phyloP scores from a whole-genome alignment of 306 rosid genomes.

The Sicyos edulis region DNA sequence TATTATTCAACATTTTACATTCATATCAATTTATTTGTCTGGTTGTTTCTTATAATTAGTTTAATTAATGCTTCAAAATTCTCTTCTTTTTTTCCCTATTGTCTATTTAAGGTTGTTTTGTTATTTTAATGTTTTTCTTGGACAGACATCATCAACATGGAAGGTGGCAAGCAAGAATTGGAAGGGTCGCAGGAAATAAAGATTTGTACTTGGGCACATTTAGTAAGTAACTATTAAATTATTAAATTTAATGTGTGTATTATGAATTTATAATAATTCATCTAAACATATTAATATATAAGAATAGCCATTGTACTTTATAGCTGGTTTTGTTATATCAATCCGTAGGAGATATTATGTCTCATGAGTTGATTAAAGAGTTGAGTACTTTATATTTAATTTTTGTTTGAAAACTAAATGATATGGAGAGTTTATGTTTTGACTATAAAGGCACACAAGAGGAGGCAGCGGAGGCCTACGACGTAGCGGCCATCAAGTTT shows the following conservation, averaged over 20 bases:
- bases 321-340: background rate
- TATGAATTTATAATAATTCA: background rate
- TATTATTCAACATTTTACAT: no score
- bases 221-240: slow-evolving; percentile 42
- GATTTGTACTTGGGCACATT: slow-evolving; percentile 98
- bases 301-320: background rate
- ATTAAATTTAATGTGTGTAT: background rate
- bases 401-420: background rate
- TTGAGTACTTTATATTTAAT: background rate
- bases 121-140: slow-evolving; percentile 16
- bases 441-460: slow-evolving; percentile 71
- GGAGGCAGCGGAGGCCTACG: slow-evolving; percentile 99
- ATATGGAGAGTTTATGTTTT: background rate
- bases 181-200: slow-evolving; percentile 96
- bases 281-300: background rate
- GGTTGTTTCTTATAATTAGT: background rate
- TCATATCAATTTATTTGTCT: background rate
- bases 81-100: background rate
- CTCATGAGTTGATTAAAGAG: background rate
- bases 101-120: slow-evolving; percentile 6
- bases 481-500: slow-evolving; percentile 96
- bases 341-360: background rate
- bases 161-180: slow-evolving; percentile 99
- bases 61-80: slow-evolving; percentile 1
- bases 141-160: slow-evolving; percentile 99